A percentile compares a stretch with the other conserved stretches of the same genome.
These are phyloP conservation scores for Saraca asoca DNA, from an alignment of 331 rosid species.

Conservation along the genomic window DNA sequence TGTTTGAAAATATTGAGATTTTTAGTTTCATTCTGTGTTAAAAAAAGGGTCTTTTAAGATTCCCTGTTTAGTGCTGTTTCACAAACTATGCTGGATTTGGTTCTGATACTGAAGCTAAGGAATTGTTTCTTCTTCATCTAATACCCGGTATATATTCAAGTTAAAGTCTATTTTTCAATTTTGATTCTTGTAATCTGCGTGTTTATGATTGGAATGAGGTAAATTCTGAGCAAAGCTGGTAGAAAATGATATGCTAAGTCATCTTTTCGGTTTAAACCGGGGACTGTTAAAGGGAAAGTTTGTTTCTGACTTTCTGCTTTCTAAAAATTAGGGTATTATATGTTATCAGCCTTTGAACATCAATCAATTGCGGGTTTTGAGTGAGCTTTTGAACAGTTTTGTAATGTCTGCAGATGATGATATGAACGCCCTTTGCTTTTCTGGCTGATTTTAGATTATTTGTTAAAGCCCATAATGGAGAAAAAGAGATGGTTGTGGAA, in stretches of 20 bases:
- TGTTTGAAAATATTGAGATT: conserved; percentile 20
- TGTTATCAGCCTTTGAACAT: conserved; percentile 7
- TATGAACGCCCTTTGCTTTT: conserved; percentile 38
- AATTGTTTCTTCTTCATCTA: conserved; percentile 3
- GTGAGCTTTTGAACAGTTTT: conserved; percentile 29
- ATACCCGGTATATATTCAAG: background rate
- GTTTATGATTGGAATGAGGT: conserved; percentile 35
- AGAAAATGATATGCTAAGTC: conserved; percentile 40
- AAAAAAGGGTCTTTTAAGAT: conserved; percentile 20
- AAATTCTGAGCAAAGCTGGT: conserved; percentile 49
- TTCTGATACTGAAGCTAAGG: conserved; percentile 14
- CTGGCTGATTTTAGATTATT: conserved; percentile 41
- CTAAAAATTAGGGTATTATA: conserved; percentile 19
- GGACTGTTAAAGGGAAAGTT: conserved; percentile 32
- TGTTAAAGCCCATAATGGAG: conserved; percentile 53
- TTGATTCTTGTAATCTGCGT: conserved; percentile 5
- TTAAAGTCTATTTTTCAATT: background rate
- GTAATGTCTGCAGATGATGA: conserved; percentile 39
- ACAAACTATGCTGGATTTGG: conserved; percentile 22
- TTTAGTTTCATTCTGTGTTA: conserved; percentile 28
- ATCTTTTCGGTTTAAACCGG: conserved; percentile 18
- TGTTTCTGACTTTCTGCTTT: conserved; percentile 32
- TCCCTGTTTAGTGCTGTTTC: conserved; percentile 16
- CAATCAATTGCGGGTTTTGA: conserved; percentile 24
- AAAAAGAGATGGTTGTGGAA: conserved; percentile 90